Percentiles rank a stretch among this genome's conserved stretches.
Evolutionary conservation across 169 alveolate genomes (phyloP).

Genomic region (Miamiensis avidus): DNA sequence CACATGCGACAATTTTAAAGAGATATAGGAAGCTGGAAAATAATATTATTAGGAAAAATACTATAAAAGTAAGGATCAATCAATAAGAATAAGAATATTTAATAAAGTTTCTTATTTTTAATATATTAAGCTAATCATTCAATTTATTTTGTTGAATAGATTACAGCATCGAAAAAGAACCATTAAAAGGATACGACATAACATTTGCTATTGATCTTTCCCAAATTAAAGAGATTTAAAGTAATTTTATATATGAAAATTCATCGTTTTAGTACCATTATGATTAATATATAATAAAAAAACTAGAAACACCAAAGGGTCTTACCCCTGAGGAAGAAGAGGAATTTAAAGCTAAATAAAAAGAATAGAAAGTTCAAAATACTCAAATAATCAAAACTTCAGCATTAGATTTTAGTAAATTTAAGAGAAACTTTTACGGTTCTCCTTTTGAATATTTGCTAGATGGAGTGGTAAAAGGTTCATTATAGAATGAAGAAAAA

Average conservation of each 20-base stretch:
- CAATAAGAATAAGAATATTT: background rate
- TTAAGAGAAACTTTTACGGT: constrained; percentile 4
- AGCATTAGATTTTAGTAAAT: background rate
- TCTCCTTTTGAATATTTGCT: constrained; percentile 14
- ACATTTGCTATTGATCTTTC: background rate
- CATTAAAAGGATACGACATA: constrained; percentile 12
- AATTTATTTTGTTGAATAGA: too few relatives aligned
- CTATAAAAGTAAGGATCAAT: constrained; percentile 12
- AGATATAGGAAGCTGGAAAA: constrained; percentile 2
- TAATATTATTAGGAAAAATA: background rate
- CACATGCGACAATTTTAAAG: background rate
- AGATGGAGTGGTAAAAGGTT: constrained; percentile 7
- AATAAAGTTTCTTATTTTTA: background rate
- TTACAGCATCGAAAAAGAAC: background rate
- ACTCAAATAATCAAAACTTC: background rate
- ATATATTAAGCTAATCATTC: too few relatives aligned
- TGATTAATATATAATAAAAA: too few relatives aligned
- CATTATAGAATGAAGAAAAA: background rate
- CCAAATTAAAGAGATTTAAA: background rate
- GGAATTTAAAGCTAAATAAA: background rate
- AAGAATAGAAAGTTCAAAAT: constrained; percentile 8
- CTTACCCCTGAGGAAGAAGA: constrained; percentile 17
- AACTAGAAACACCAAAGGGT: background rate
- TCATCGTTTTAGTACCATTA: too few relatives aligned
- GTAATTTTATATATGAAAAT: background rate